Conservation (phyloP, 2,329 filamentous ascomycete genomes). For the Escovopsis sp. region DNA sequence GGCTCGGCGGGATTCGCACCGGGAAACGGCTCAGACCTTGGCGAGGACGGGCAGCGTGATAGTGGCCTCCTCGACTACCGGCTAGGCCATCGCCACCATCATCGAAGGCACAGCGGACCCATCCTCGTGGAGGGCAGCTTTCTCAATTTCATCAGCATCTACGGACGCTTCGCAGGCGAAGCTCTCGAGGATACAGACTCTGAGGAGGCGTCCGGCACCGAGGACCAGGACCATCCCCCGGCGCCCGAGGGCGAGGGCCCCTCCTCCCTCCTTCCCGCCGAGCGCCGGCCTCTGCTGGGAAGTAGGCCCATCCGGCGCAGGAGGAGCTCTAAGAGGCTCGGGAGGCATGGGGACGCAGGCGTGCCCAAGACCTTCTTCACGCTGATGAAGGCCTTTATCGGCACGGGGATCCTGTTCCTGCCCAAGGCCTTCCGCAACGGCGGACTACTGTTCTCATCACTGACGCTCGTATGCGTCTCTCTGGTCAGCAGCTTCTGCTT, state of each 20-base stretch:
- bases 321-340: conserved; percentile 30
- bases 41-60: conserved; percentile 24
- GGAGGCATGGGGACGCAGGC: conserved; percentile 43
- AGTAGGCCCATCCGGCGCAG: conserved; percentile 31
- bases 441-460: conserved; percentile 57
- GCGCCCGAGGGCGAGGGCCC: conserved; percentile 27
- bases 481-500: conserved; percentile 55
- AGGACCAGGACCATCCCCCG: conserved; percentile 1
- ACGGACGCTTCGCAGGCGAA: conserved; percentile 64
- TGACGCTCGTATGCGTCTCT: conserved; percentile 51
- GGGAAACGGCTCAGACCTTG: conserved; percentile 14
- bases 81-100: conserved; percentile 21
- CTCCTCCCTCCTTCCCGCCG: conserved; percentile 21
- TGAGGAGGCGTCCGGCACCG: conserved; percentile 39
- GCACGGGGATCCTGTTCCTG: conserved; percentile 69
- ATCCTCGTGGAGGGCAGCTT: conserved; percentile 52
- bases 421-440: conserved; percentile 69
- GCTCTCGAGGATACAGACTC: conserved; percentile 36
- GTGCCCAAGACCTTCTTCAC: conserved; percentile 66
- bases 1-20: conserved; percentile 12
- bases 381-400: conserved; percentile 62
- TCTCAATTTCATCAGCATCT: conserved; percentile 60
- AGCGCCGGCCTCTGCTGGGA: conserved; percentile 39
- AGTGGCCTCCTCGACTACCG: conserved; percentile 33
- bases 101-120: conserved; percentile 21